Evolutionary conservation across 192 early-diverging fungal species (phyloP).

Genomic region (Dispira parvispora): DNA sequence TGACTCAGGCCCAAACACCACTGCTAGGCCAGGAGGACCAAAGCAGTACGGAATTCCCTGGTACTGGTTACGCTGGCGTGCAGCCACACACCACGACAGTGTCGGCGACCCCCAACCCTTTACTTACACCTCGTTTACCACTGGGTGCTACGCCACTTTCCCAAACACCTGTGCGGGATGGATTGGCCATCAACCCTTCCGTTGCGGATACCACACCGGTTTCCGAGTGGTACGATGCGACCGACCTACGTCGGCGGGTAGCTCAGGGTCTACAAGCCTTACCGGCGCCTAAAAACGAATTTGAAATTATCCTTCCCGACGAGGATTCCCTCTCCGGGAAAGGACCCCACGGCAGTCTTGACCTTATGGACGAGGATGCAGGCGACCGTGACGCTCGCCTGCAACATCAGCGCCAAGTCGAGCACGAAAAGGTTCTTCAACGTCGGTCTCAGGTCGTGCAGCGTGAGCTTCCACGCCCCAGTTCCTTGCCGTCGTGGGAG

Average conservation of each 20-base stretch:
- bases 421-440: slow-evolving; percentile 28
- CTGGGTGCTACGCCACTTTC: slow-evolving; percentile 12
- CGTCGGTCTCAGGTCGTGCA: slow-evolving; percentile 63
- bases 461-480: slow-evolving; percentile 58
- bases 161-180: slow-evolving; percentile 38
- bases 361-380: slow-evolving; percentile 43
- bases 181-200: slow-evolving; percentile 35
- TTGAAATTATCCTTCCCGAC: slow-evolving; percentile 78
- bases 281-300: slow-evolving; percentile 84
- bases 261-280: slow-evolving; percentile 46
- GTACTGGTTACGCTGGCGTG: slow-evolving; percentile 41
- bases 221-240: slow-evolving; percentile 17
- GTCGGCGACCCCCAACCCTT: slow-evolving; percentile 69
- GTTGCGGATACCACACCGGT: slow-evolving; percentile 53
- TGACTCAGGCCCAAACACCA: slow-evolving; percentile 62
- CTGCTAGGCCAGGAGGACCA: slow-evolving; percentile 56
- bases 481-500: slow-evolving; percentile 7
- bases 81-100: slow-evolving; percentile 31
- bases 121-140: slow-evolving; percentile 27
- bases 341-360: slow-evolving; percentile 10
- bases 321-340: slow-evolving; percentile 15
- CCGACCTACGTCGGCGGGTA: slow-evolving; percentile 40
- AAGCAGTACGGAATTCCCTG: slow-evolving; percentile 18
- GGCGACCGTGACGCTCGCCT: slow-evolving; percentile 43
- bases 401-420: slow-evolving; percentile 28